These are phyloP conservation scores for Elsinoe batatas DNA, from an alignment of 2,329 filamentous ascomycete species.

Conservation along the genomic window DNA sequence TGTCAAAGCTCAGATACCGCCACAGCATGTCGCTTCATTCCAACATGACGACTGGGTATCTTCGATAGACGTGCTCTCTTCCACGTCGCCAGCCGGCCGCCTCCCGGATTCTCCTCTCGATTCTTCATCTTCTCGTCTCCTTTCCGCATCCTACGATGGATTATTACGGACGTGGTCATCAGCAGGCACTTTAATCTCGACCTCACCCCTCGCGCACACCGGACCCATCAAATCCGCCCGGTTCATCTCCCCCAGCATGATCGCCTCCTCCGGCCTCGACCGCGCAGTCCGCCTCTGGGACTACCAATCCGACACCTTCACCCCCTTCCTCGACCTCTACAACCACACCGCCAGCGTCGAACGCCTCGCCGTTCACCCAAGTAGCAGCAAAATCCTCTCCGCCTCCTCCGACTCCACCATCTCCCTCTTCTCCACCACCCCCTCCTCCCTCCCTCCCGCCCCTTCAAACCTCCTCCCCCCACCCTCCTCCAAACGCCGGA, in stretches of 20 bases:
- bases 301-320: slow-evolving; percentile 52
- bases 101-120: not conserved
- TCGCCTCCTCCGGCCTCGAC: slow-evolving; percentile 78
- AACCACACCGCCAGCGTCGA: slow-evolving; percentile 70
- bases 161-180: slow-evolving; percentile 81
- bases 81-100: slow-evolving; percentile 49
- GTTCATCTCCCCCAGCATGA: slow-evolving; percentile 66
- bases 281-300: slow-evolving; percentile 84
- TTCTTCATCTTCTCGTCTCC: slow-evolving; percentile 47
- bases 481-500: slow-evolving; percentile 63
- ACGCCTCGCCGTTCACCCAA: slow-evolving; percentile 61
- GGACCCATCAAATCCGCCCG: slow-evolving; percentile 71
- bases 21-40: slow-evolving; percentile 80
- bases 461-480: slow-evolving; percentile 60
- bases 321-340: slow-evolving; percentile 69
- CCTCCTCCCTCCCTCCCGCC: slow-evolving; percentile 63
- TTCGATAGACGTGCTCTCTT: slow-evolving; percentile 69
- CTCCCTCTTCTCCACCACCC: slow-evolving; percentile 80
- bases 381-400: slow-evolving; percentile 69
- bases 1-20: slow-evolving; percentile 81
- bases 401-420: slow-evolving; percentile 74
- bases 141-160: slow-evolving; percentile 93
- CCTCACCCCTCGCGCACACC: slow-evolving; percentile 60
- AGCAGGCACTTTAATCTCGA: slow-evolving; percentile 74
- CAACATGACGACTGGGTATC: slow-evolving; percentile 98